These are phyloP conservation scores for Botrytis galanthina DNA, from an alignment of 2,329 filamentous ascomycete genomes.

Conservation along the genomic window DNA sequence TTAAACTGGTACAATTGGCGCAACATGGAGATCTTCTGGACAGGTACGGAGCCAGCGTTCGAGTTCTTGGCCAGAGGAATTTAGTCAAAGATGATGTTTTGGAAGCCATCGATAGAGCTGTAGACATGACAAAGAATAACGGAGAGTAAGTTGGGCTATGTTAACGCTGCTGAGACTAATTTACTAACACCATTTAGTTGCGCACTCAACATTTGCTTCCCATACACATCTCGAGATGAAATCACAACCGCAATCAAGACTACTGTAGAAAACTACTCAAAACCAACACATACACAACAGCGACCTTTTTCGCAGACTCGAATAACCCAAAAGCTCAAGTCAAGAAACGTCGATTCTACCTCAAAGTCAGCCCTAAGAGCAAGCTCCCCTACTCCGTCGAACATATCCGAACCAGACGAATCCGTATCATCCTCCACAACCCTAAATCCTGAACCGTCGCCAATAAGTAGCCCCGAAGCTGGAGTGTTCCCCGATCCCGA, in stretches of 20 bases:
- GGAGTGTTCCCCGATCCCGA: conserved; percentile 71
- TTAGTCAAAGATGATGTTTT: conserved; percentile 84
- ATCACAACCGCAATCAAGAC: conserved; percentile 86
- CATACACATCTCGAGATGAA: conserved; percentile 93
- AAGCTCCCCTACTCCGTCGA: conserved; percentile 50
- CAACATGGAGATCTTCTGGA: conserved; percentile 93
- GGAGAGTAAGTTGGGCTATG: conserved; percentile 56
- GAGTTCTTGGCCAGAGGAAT: conserved; percentile 80
- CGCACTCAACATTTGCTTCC: conserved; percentile 92
- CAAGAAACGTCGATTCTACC: conserved; percentile 50
- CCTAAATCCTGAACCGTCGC: conserved; percentile 37
- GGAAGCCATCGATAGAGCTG: conserved; percentile 81
- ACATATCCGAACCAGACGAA: conserved; percentile 44
- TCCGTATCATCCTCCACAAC: conserved; percentile 62
- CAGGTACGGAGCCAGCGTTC: conserved; percentile 83
- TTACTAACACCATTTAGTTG: conserved; percentile 43
- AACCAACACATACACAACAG: conserved; percentile 61
- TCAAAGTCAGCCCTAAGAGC: conserved; percentile 28
- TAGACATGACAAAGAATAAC: conserved; percentile 84
- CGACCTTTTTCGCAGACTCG: conserved; percentile 83
- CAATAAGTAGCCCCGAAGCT: conserved; percentile 31
- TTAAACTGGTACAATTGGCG: conserved; percentile 86
- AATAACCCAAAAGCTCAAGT: conserved; percentile 81
- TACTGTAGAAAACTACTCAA: conserved; percentile 84
- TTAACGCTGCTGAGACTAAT: too few relatives aligned